Evolutionary conservation across 2,329 filamentous ascomycete genomes (phyloP).

Genomic region (Emydomyces testavorans): DNA sequence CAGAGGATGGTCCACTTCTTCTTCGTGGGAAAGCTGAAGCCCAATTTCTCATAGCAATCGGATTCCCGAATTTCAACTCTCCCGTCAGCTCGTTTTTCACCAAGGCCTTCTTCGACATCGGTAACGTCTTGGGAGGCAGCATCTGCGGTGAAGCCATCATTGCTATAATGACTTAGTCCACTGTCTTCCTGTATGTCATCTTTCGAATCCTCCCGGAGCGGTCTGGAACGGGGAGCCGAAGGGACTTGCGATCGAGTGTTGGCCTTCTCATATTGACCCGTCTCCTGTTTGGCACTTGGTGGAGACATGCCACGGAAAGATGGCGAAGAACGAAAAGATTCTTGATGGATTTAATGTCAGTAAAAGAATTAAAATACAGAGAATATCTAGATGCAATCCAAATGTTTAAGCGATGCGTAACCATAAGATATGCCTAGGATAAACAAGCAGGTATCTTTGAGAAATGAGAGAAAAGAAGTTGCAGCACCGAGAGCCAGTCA

Average conservation of each 20-base stretch:
- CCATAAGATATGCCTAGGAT: constrained; percentile 1
- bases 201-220: background rate
- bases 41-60: constrained; percentile 55
- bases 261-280: background rate
- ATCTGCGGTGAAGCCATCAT: no score
- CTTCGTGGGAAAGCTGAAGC: constrained; percentile 47
- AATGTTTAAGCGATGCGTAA: background rate
- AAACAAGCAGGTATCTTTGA: background rate
- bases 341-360: background rate
- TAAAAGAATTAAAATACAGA: constrained; percentile 1
- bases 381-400: constrained; percentile 4
- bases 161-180: no score
- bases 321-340: background rate
- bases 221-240: background rate
- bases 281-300: background rate
- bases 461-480: background rate
- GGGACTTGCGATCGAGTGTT: background rate
- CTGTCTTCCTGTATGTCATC: background rate
- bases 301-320: background rate
- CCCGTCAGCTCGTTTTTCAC: background rate
- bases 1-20: constrained; percentile 61
- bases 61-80: constrained; percentile 34
- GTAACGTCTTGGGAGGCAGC: background rate
- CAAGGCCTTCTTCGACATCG: background rate
- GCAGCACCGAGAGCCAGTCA: background rate